Conservation (phyloP, 352 stramenopile genomes). For the Phytopythium aichiense region DNA sequence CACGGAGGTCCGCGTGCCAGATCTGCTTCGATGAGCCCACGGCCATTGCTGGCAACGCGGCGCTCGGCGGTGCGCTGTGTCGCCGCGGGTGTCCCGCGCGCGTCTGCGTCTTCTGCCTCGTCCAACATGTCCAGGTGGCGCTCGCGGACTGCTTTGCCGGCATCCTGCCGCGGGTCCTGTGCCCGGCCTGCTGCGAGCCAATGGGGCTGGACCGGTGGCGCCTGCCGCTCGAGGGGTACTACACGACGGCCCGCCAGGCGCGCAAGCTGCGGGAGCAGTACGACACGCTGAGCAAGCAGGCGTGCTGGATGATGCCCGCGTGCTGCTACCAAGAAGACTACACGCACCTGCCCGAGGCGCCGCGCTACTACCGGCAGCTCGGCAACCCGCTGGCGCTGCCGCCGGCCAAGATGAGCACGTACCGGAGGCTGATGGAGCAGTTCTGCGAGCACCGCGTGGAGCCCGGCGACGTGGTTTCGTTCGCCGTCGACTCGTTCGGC, state of each 20-base stretch:
- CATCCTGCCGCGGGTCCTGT: conserved; percentile 24
- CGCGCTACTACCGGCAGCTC: neutral
- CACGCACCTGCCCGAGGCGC: conserved; percentile 23
- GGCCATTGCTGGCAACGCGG: neutral
- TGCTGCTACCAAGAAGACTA: conserved; percentile 34
- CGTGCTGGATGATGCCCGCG: conserved; percentile 17
- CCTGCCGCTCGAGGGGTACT: conserved; percentile 2
- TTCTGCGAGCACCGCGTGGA: conserved; percentile 22
- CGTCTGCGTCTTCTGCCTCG: conserved; percentile 21
- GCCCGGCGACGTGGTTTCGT: conserved; percentile 8
- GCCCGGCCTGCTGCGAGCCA: conserved; percentile 19
- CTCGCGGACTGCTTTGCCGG: conserved; percentile 24
- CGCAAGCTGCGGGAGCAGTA: conserved; percentile 5
- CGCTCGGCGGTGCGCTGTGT: conserved; percentile 11
- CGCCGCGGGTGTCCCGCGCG: conserved; percentile 15
- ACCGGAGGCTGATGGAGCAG: conserved; percentile 15
- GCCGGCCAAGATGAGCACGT: conserved; percentile 11
- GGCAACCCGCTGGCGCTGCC: conserved; percentile 8
- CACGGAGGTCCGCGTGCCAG: conserved; percentile 17
- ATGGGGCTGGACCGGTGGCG: conserved; percentile 18
- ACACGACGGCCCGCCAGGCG: neutral
- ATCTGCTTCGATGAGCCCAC: conserved; percentile 26
- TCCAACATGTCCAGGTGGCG: conserved; percentile 17
- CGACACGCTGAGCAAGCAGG: conserved; percentile 17
- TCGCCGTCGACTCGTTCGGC: conserved; percentile 15